Base-by-base conservation (phyloP, 306 rosid species). In the Rosa rugosa region DNA sequence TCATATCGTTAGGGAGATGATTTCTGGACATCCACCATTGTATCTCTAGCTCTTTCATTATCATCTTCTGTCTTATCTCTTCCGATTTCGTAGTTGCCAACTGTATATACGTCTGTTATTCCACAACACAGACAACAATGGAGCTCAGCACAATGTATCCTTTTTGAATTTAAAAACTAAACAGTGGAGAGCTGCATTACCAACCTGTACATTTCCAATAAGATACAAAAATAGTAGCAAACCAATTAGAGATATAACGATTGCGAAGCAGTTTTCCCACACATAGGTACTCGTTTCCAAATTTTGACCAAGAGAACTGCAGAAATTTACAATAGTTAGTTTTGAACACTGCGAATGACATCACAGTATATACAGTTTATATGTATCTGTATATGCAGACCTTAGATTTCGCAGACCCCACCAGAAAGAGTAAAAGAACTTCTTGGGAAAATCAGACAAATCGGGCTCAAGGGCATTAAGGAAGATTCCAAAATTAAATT, bases 351-450 rank as follows among this genome's bases (percentile, higher is more conserved):
- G 44, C 69, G 34, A 63, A 31, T 31, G 69, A 63, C 40, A 5
- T 11, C 14, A 62, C 0, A 25, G 18, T 27, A 4, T 27, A 31
- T 7, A 27, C 18, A 11, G 17, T 27, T 25, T 3, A 31, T 5
- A 27, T 27, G 8, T 25, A 62, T 62, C 38, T 14, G 34, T 69
- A 5, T 7, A 8, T 17, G 34, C n/a, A 18, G 3, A 64, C 80
- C 80, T 65, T 31, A 86, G 50, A 79, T 86, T 81, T 78, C 71
- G 63, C 27, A 84, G 81, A 2, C 87, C 87, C 90, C 87, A 84
- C 86, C 84, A 86, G 64, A 86, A 84, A 69, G 81, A 76, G 49
- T 81, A 36, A 23, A 81, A 27, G 63, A 81, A 76, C 82, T 84
- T 86, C 51, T 22, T 41, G 5, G 76, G 75, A 54, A 83, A 80